Evolutionary conservation across 805 yeast genomes (phyloP), one percentile per base, ranked within the genome.

Genomic region (Hanseniaspora singularis): DNA sequence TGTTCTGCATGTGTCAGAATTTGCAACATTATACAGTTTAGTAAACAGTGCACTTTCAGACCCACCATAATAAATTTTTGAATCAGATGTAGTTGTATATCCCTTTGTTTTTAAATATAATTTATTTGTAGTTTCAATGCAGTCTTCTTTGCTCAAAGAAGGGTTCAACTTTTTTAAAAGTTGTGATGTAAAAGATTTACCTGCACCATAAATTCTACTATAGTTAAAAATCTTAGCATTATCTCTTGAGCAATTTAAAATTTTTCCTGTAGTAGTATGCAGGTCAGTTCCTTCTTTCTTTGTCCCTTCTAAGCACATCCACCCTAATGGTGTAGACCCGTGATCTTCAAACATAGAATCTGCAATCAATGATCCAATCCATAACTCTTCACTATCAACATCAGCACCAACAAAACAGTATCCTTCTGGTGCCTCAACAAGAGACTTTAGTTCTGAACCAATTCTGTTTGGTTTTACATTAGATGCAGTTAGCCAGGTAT

Each of bases 261-360:
- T 87, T 10, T 72, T 71, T 0, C 98, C 96, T 0, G 97, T 92
- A 53, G 83, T 87, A 0, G 96, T 86, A 60, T 92, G 99, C 51
- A 94, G 65, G 64, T 92, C 99, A 0, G 99, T 94, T 4, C 92
- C 94, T 46, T 82, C 89, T 49, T 67, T 70, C 64, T 92, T 92
- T 3, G 89, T 78, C 16, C 99, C 99, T 66, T 92, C 99, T 48
- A 92, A 69, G 1, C 96, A 88, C 99, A 92, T 94, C 98, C 98
- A 94, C 0, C 97, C 96, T 46, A 94, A 73, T 0, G 97, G 95
- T 0, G 97, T 86, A 12, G 94, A 94, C 5, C 98, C 99, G 61
- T 92, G 99, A 20, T 83, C 66, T 28, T 80, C 76, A 63, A 89
- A 85, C 44, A 80, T 75, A 0, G 97, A 79, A 60, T 92, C 99